phyloP scores from a whole-genome alignment of 1,284 basidiomycete genomes.

The Tetrapyrgos nigripes region DNA sequence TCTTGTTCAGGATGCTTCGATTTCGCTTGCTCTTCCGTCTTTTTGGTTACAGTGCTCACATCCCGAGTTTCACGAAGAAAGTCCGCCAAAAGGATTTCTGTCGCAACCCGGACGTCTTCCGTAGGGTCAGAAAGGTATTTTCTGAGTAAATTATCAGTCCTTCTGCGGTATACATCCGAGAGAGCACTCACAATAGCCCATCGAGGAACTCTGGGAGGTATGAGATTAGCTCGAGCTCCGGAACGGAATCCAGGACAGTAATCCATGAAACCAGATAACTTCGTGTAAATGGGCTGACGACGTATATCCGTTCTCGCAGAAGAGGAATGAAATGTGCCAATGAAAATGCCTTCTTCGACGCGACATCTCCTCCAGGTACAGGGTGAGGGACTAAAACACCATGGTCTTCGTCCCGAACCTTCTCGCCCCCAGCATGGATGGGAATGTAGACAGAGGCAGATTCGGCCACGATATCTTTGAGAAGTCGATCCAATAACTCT shows the following conservation, averaged over 20 bases:
- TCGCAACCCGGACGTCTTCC: constrained; percentile 91
- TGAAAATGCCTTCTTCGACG: constrained; percentile 87
- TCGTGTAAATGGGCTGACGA: constrained; percentile 94
- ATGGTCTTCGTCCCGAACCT: constrained; percentile 56
- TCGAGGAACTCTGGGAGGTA: constrained; percentile 96
- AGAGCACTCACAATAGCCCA: constrained; percentile 79
- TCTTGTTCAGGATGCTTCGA: constrained; percentile 46
- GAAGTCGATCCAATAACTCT: constrained; percentile 94
- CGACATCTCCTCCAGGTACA: constrained; percentile 49
- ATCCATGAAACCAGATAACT: constrained; percentile 99
- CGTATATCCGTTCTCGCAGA: constrained; percentile 92
- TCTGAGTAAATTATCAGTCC: constrained; percentile 45
- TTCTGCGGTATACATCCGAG: constrained; percentile 7
- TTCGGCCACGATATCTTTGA: constrained; percentile 98
- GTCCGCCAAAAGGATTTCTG: constrained; percentile 91
- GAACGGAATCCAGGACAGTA: constrained; percentile 94
- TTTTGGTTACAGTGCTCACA: constrained; percentile 76
- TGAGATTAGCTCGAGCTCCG: constrained; percentile 93
- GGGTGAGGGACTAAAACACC: constrained; percentile 73
- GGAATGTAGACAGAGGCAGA: constrained; percentile 96
- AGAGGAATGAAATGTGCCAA: constrained; percentile 95
- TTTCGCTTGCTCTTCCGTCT: constrained; percentile 60
- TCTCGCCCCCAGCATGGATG: constrained; percentile 83
- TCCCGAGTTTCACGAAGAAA: constrained; percentile 94
- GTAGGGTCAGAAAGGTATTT: constrained; percentile 97